Conservation (phyloP, 257 asterid genomes). For the Solanum tacnaense region DNA sequence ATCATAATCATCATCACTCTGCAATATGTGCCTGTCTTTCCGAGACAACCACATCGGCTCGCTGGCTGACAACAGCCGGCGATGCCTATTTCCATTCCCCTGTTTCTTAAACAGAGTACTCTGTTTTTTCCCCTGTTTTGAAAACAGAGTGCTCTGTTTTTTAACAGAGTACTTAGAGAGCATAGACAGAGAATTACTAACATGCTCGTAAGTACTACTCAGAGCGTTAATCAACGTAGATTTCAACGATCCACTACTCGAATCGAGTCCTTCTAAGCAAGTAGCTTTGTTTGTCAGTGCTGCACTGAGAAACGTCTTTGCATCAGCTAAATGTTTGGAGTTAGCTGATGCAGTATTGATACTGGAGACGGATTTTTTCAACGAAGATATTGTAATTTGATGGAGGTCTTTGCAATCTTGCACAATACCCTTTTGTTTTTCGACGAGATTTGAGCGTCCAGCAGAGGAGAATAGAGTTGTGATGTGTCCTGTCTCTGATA, state of each 20-base stretch:
- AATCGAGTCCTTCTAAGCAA: conserved; percentile 23
- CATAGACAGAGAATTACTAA: conserved; percentile 58
- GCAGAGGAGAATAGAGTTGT: conserved; percentile 30
- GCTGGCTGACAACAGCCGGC: conserved; percentile 36
- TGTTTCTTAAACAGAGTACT: conserved; percentile 5
- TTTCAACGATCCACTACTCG: conserved; percentile 52
- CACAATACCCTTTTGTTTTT: too few relatives aligned
- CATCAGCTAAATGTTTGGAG: too few relatives aligned
- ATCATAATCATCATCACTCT: conserved; percentile 35
- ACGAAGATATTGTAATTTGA: too few relatives aligned
- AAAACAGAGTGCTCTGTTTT: conserved; percentile 3
- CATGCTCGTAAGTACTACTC: conserved; percentile 29
- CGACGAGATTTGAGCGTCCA: neutral
- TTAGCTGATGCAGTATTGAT: too few relatives aligned
- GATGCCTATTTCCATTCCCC: conserved; percentile 19
- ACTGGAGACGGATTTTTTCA: too few relatives aligned
- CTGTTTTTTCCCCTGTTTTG: neutral
- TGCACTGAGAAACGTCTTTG: too few relatives aligned
- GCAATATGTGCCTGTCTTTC: conserved; percentile 33
- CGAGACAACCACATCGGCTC: conserved; percentile 52
- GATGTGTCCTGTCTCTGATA: conserved; percentile 38
- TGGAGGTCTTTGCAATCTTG: too few relatives aligned
- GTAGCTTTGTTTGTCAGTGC: too few relatives aligned
- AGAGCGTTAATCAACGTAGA: conserved; percentile 31
- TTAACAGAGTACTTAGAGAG: conserved; percentile 17